Percentiles rank a stretch among this genome's conserved stretches.
These are phyloP conservation scores for Prunus salicina DNA, from an alignment of 306 rosid species.

Conservation along the genomic window DNA sequence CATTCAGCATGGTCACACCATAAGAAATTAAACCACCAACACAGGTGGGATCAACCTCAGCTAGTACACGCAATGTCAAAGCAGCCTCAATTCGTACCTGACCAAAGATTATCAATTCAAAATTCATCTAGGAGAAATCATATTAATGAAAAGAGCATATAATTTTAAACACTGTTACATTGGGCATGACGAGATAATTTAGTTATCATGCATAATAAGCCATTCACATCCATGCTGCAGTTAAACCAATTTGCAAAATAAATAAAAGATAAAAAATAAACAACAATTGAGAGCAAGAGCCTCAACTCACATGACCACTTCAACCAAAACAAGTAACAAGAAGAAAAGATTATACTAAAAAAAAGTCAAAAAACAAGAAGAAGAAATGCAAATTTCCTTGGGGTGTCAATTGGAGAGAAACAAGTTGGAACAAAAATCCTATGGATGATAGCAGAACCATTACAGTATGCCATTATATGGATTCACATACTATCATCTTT, in stretches of 20 bases:
- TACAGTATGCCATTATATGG: neutral
- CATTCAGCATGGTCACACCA: conserved; percentile 83
- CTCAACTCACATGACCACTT: no score
- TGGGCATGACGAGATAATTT: neutral
- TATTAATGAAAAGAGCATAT: neutral
- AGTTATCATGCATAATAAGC: neutral
- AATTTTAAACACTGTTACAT: neutral
- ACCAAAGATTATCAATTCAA: conserved; percentile 19
- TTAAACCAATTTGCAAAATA: neutral
- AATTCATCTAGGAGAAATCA: conserved; percentile 2
- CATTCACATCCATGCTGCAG: neutral
- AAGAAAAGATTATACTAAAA: neutral
- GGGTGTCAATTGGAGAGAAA: neutral
- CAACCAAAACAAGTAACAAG: neutral
- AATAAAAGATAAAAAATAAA: no score
- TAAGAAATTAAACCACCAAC: conserved; percentile 93
- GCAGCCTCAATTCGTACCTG: conserved; percentile 98
- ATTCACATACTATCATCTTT: neutral
- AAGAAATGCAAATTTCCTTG: neutral
- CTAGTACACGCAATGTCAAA: conserved; percentile 76
- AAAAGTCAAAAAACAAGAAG: neutral
- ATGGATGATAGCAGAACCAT: neutral
- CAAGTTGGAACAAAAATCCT: neutral
- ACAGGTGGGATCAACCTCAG: conserved; percentile 97
- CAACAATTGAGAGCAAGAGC: neutral